Conservation (phyloP, 2,329 filamentous ascomycete species). For the Stachybotrys echinatus region DNA sequence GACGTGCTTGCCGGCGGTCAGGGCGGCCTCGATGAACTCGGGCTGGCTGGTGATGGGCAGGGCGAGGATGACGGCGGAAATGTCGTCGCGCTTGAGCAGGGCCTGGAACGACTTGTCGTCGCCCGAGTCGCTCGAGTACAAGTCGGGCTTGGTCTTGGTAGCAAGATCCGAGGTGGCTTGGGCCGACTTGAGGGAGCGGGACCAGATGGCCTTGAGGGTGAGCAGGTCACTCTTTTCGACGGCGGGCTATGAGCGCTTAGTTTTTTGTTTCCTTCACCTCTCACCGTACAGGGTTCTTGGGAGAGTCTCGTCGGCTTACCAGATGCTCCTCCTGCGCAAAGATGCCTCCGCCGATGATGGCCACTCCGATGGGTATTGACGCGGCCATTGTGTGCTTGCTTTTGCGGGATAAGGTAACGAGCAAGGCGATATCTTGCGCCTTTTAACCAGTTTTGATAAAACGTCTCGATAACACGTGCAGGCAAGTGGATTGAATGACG, state of each 20-base stretch:
- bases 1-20: conserved; percentile 64
- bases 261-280: not conserved
- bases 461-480: no score
- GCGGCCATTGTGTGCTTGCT: no score
- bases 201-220: conserved; percentile 60
- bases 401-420: not conserved
- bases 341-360: conserved; percentile 59
- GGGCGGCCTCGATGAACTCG: conserved; percentile 49
- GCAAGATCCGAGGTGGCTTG: conserved; percentile 35
- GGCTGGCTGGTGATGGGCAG: conserved; percentile 60
- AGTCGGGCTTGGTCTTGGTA: conserved; percentile 28
- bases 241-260: conserved; percentile 39
- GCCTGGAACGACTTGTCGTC: conserved; percentile 41
- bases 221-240: conserved; percentile 46
- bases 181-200: conserved; percentile 55
- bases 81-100: conserved; percentile 48
- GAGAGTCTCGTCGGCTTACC: conserved; percentile 24
- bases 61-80: conserved; percentile 51
- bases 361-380: conserved; percentile 38
- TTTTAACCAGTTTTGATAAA: not conserved
- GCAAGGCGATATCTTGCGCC: not conserved
- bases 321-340: conserved; percentile 56
- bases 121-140: conserved; percentile 54
- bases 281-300: no score
- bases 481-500: no score